phyloP scores from a whole-genome alignment of 257 asterid species.

The Nemophila menziesii region DNA sequence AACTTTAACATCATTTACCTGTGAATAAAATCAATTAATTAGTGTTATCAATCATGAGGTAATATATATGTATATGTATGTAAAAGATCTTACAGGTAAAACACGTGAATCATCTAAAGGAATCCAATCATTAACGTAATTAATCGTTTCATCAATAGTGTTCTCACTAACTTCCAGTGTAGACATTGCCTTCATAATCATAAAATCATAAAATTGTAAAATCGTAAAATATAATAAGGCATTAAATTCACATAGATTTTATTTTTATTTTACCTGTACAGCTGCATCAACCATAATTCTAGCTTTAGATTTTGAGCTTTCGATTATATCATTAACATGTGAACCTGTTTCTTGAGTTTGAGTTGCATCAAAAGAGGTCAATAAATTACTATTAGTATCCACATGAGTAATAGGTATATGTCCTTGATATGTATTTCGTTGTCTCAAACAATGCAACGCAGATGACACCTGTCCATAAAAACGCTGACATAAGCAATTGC shows the following conservation, averaged over 20 bases:
- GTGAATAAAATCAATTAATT: constrained; percentile 14
- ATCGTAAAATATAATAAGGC: neutral
- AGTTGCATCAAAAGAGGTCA: constrained; percentile 30
- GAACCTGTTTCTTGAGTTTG: constrained; percentile 49
- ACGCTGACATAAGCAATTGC: neutral
- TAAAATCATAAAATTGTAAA: neutral
- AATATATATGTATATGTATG: no score
- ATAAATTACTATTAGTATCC: constrained; percentile 25
- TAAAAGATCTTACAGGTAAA: constrained; percentile 27
- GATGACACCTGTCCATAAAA: constrained; percentile 44
- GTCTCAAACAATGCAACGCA: constrained; percentile 57
- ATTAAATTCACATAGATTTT: constrained; percentile 1
- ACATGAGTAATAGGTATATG: constrained; percentile 25
- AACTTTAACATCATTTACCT: constrained; percentile 41
- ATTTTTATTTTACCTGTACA: constrained; percentile 45
- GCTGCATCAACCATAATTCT: constrained; percentile 76
- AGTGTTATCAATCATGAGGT: constrained; percentile 4
- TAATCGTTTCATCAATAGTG: constrained; percentile 50
- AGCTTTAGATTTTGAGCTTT: constrained; percentile 71
- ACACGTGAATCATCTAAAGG: constrained; percentile 25
- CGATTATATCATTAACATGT: constrained; percentile 60
- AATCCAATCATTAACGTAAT: constrained; percentile 28
- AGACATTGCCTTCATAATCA: constrained; percentile 42
- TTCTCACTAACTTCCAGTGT: constrained; percentile 43
- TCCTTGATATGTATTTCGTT: constrained; percentile 66